Base-by-base conservation (phyloP, 805 yeast species). In the Candida tammaniensis region DNA sequence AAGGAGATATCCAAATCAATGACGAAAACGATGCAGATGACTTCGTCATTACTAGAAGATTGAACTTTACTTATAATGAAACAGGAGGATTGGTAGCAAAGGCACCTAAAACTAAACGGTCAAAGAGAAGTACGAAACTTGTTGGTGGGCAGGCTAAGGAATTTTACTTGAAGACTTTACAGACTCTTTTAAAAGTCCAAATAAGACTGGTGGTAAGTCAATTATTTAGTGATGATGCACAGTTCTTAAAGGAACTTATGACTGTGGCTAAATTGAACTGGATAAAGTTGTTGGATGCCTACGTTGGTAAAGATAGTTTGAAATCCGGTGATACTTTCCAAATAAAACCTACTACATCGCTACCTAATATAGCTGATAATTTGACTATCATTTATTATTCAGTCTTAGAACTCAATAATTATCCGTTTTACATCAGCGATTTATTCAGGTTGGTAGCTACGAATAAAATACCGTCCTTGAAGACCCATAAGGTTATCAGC, bases 1-100 rank as follows among this genome's bases (percentile, higher is more conserved):
- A 81, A 44, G 88, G 89, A 22, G 83, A 80, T 42, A 52, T 83
- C 17, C 95, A 86, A 54, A 69, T 78, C 42, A 85, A 84, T 43
- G 91, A 86, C 49, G 95, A 86, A 30, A 88, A 82, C n/a, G 93
- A 82, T 41, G 82, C 74, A 22, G 91, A 80, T 40, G 84, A 74
- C 22, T 61, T 54, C 28, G 70, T 70, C 9, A 61, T 66, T 9
- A 78, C 86, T 4, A 68, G 76, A 48, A 64, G 86, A 37, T 51
- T 82, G 17, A 76, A 73, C 32, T 59, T 78, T 24, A 28, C 27
- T 9, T 19, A 35, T 4, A 34, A 36, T 29, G 42, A 43, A 21
- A 33, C 18, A 4, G 29, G 32, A 27, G 45, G 45, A 7, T 33
- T 43, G 30, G 12, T 32, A 17, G 36, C 33, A 3, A 32, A 29